Percentiles rank a stretch among this genome's conserved stretches.
These are phyloP conservation scores for Penicillium sp. DNA, from an alignment of 2,329 filamentous ascomycete species.

Conservation along the genomic window DNA sequence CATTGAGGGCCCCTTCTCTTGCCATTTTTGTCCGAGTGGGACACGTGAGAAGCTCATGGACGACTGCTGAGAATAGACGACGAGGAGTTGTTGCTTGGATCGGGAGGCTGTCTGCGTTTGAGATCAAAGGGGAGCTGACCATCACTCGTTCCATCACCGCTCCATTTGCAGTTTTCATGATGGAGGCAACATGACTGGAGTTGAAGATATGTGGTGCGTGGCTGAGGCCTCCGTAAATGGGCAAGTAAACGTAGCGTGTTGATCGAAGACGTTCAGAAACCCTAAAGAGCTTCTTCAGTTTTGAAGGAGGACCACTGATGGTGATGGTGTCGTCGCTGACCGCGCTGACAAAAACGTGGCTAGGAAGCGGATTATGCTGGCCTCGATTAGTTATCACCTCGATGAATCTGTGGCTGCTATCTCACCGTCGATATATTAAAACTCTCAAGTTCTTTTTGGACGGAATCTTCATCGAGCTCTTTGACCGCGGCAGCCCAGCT, in stretches of 20 bases:
- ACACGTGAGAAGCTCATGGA: background rate
- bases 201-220: constrained; percentile 52
- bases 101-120: background rate
- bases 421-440: background rate
- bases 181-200: constrained; percentile 10
- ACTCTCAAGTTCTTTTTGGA: background rate
- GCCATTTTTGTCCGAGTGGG: too few species aligned
- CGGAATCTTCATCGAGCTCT: background rate
- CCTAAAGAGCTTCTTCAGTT: constrained; percentile 24
- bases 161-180: constrained; percentile 1
- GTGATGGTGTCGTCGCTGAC: constrained; percentile 20
- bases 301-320: constrained; percentile 29
- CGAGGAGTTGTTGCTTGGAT: background rate
- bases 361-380: background rate
- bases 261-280: constrained; percentile 23
- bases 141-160: background rate
- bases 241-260: constrained; percentile 22
- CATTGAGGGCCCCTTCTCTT: background rate
- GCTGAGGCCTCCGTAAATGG: constrained; percentile 32
- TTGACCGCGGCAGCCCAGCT: background rate
- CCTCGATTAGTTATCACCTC: background rate
- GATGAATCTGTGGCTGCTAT: too few species aligned
- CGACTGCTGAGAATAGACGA: background rate
- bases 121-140: background rate
- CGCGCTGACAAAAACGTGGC: constrained; percentile 18